Evolutionary conservation across 768 basidiomycete species (phyloP), one percentile per base, ranked within the genome.

Genomic region (Lenzites betulinus): DNA sequence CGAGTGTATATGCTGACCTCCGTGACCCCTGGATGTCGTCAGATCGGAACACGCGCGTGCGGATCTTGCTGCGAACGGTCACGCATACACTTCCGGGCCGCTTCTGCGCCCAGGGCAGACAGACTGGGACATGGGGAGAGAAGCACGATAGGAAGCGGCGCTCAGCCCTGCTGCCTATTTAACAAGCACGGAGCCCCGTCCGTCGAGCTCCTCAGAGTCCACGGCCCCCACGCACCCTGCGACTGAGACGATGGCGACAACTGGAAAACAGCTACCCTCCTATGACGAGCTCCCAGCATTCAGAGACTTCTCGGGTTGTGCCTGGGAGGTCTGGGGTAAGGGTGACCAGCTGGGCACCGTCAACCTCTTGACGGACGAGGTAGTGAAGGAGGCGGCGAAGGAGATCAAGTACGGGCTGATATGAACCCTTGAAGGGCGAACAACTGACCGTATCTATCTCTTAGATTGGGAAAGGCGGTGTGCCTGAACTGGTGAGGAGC

Each of bases 291-390:
- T 81, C 67, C 73, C 79, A 68, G 54, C 62, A 33, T 79, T 77
- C 62, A 71, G 77, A 54, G 68, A 77, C 28, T 73, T 78, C 63
- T 66, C 64, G 3, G 88, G 87, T 6, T 89, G 87, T 54, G 88
- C 87, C 1, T 89, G 88, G 88, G 77, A 76, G 5, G 77, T 88
- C 9, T 89, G 86, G 86, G 87, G 87, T 22, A 71, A 78, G 36
- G 80, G 83, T 20, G 88, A 89, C 62, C 76, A 89, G 65, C 76
- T 89, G n/a, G 88, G 88, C 1, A 89, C 86, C 7, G 74, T 89
- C 39, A 89, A 89, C 66, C 62, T 89, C 49, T 68, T 89, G 39
- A 88, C 88, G 1, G 80, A 82, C 28, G 80, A 81, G 12, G 81
- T 87, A 15, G 84, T 88, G 16, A 76, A 79, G 64, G 72, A 73